phyloP scores from a whole-genome alignment of 176 grass and related monocot species.

The Carex littledalei region DNA sequence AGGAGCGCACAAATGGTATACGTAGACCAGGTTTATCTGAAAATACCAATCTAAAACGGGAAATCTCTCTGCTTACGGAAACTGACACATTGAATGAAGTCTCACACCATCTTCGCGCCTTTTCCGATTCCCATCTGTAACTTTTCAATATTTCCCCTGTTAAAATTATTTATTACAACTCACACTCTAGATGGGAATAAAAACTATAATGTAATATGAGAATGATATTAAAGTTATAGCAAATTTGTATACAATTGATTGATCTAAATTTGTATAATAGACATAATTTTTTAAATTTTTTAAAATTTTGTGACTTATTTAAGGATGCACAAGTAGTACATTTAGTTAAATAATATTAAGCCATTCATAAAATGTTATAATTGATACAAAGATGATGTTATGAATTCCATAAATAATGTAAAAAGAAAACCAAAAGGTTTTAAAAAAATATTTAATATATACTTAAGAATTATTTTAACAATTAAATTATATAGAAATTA shows the following conservation, averaged over 20 bases:
- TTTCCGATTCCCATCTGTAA: not conserved
- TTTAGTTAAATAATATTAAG: no score
- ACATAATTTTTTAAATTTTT: no score
- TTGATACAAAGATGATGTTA: no score
- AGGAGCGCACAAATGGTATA: not conserved
- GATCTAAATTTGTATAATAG: no score
- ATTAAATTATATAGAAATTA: no score
- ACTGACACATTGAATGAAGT: conserved; percentile 6
- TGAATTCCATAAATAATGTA: no score
- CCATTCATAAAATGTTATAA: no score
- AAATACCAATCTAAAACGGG: not conserved
- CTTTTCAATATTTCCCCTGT: not conserved
- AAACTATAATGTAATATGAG: not conserved
- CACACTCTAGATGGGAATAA: not conserved
- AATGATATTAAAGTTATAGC: not conserved
- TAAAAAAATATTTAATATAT: no score
- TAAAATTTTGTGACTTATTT: no score
- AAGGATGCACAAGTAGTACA: no score
- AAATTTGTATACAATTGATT: not conserved
- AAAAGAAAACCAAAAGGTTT: no score
- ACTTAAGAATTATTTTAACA: no score
- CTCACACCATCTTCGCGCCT: conserved; percentile 16
- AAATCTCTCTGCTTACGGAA: not conserved
- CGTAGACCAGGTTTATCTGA: not conserved
- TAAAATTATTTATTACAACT: not conserved